These are phyloP conservation scores for Afroboletus lepidellus DNA, from an alignment of 1,284 basidiomycete genomes.

Conservation along the genomic window DNA sequence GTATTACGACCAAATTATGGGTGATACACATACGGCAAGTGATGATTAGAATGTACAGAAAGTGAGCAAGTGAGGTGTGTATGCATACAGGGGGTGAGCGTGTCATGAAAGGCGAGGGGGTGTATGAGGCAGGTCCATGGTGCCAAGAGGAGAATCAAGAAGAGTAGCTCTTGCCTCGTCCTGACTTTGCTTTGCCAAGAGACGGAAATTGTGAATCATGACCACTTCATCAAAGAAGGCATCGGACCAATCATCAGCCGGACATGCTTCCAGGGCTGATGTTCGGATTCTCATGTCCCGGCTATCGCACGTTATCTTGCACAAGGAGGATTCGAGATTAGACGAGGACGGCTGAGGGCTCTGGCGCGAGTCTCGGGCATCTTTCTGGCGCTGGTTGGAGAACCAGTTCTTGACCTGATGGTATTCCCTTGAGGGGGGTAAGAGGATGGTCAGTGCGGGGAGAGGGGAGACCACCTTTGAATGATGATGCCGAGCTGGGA, in stretches of 20 bases:
- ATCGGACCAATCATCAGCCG: conserved; percentile 50
- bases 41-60: conserved; percentile 38
- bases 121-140: conserved; percentile 25
- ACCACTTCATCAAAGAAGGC: conserved; percentile 54
- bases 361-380: conserved; percentile 38
- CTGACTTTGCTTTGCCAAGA: conserved; percentile 37
- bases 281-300: conserved; percentile 49
- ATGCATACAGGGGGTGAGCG: conserved; percentile 32
- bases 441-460: conserved; percentile 4
- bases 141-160: conserved; percentile 25
- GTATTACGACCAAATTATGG: conserved; percentile 34
- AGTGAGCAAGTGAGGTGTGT: conserved; percentile 27
- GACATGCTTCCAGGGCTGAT: conserved; percentile 41
- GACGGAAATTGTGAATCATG: conserved; percentile 51
- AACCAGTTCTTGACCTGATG: conserved; percentile 64
- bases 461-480: conserved; percentile 39
- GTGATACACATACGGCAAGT: conserved; percentile 33
- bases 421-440: conserved; percentile 41
- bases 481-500: conserved; percentile 47
- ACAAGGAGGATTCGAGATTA: conserved; percentile 32
- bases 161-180: conserved; percentile 32
- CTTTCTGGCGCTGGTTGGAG: conserved; percentile 55
- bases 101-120: conserved; percentile 24
- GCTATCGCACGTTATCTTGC: conserved; percentile 38
- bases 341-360: conserved; percentile 33